These are phyloP conservation scores for Escallonia rubra DNA, from an alignment of 129 eudicot species.

Conservation along the genomic window DNA sequence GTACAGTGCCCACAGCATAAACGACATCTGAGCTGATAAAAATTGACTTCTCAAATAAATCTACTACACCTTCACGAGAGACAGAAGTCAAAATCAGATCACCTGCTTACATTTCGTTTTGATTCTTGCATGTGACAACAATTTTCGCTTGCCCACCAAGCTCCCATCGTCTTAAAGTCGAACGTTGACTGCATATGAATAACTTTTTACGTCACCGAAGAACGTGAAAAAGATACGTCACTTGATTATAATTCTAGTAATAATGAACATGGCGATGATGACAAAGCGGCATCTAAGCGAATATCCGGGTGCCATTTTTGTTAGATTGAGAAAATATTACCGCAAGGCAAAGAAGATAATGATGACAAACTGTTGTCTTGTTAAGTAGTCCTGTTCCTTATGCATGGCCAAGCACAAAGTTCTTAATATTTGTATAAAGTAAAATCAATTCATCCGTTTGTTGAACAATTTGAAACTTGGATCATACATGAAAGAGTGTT, in stretches of 20 bases:
- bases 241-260: background rate
- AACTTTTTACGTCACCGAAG: background rate
- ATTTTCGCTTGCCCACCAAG: constrained; percentile 86
- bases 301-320: background rate
- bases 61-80: background rate
- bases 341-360: background rate
- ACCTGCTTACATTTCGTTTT: constrained; percentile 93
- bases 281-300: background rate
- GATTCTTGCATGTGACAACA: constrained; percentile 89
- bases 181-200: constrained; percentile 44
- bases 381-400: too few relatives aligned
- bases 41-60: background rate
- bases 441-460: too few relatives aligned
- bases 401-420: too few relatives aligned
- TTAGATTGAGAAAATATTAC: background rate
- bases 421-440: too few relatives aligned
- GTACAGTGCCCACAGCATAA: constrained; percentile 2
- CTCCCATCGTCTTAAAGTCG: constrained; percentile 86
- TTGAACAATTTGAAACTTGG: too few relatives aligned
- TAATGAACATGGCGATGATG: background rate
- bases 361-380: background rate
- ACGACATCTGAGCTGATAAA: background rate
- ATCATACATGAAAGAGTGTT: too few relatives aligned
- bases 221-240: background rate
- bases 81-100: constrained; percentile 4